Base-by-base conservation (phyloP, 106 monocot species). In the Gastrodia elata region DNA sequence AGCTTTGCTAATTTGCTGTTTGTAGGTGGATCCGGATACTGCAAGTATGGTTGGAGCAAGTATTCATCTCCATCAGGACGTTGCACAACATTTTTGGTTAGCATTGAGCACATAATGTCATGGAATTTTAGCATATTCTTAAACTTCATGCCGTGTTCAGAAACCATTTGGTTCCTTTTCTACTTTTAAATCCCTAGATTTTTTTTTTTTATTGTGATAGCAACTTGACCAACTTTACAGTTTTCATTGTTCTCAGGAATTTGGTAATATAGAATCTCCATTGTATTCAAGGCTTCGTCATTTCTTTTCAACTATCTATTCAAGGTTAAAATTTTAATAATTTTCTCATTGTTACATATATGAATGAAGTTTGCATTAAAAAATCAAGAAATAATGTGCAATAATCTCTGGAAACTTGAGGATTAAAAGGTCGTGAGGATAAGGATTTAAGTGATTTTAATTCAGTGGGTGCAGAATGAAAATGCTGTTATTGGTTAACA, bases 41-140 rank as follows among this genome's bases (percentile, higher is more conserved):
- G 92, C 77, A 96, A 96, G 71, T 96, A 88, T 86, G 96, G 96
- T 59, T 92, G 90, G 92, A 92, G 96, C 89, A 96, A 96, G 82
- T 90, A 87, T 86, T 27, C 43, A 75, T 71, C 80, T 79, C 96
- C 96, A 68, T 96, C 96, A 48, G 96, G 96, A 61, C 96, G 92
- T 30, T 96, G 92, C 80, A 87, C 92, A 14, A 96, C 96, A 61
- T 96, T 96, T 81, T 70, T 92, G 78, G 96, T 96, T 72, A 82
- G 84, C 38, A 48, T 77, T 48, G 24, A 14, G 65, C 10, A 18
- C 24, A 39, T 16, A 46, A 68, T 24, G 30, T 13, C n/a, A 30
- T 32, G 13, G 8, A 3, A 0, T 30, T 11, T 61, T 40, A 15
- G 22, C 41, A 5, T 69, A 39, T 26, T 40, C 40, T 39, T 69